These are phyloP conservation scores for Termitomyces sp. DNA, from an alignment of 768 basidiomycete species.

Conservation along the genomic window DNA sequence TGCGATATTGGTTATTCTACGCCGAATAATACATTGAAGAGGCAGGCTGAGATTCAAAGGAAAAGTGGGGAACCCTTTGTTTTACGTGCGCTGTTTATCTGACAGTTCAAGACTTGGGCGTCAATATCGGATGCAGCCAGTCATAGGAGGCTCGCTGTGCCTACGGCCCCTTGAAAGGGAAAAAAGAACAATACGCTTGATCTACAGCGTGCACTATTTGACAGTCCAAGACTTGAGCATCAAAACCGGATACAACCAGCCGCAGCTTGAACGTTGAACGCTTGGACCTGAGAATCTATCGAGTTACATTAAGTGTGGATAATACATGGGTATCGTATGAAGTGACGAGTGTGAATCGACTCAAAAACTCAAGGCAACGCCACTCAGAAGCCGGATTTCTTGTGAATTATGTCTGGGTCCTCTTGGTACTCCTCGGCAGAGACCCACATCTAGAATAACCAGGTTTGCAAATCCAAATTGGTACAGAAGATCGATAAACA, in stretches of 20 bases:
- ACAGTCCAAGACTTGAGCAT: neutral
- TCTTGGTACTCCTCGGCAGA: conserved; percentile 99
- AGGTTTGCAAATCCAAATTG: conserved; percentile 10
- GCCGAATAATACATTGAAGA: too few relatives aligned
- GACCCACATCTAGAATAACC: conserved; percentile 85
- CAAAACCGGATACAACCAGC: neutral
- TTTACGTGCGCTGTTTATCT: too few relatives aligned
- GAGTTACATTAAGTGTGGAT: conserved; percentile 4
- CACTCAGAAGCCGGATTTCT: conserved; percentile 77
- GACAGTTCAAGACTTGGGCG: too few relatives aligned
- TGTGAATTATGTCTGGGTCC: conserved; percentile 98
- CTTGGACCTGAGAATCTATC: neutral
- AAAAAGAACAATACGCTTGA: neutral
- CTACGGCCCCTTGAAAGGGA: neutral
- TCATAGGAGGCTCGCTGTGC: too few relatives aligned
- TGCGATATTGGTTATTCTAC: neutral
- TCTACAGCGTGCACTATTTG: neutral
- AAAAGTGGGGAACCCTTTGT: too few relatives aligned
- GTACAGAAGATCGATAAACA: conserved; percentile 6
- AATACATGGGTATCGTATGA: conserved; percentile 25
- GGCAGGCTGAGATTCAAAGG: too few relatives aligned
- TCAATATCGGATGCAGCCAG: too few relatives aligned
- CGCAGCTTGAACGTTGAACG: neutral
- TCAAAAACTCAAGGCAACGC: conserved; percentile 13
- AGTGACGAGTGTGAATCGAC: conserved; percentile 5